phyloP scores from a whole-genome alignment of 306 rosid genomes.

The Ochetophila trinervis region DNA sequence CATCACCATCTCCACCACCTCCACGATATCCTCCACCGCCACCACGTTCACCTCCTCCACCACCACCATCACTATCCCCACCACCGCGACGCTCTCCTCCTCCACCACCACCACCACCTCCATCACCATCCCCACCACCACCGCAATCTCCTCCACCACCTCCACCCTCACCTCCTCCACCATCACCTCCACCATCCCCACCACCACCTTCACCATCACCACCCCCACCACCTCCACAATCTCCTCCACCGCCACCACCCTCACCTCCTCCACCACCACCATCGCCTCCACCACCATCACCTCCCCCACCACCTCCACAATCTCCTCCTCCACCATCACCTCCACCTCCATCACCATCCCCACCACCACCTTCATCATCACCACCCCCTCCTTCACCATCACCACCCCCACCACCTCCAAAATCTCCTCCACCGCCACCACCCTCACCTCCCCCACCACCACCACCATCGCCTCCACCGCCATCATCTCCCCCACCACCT shows the following conservation, averaged over 20 bases:
- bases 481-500: conserved; percentile 27
- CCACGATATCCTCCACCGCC: too few relatives aligned
- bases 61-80: too few relatives aligned
- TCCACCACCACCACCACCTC: conserved; percentile 14
- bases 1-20: too few relatives aligned
- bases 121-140: conserved; percentile 25
- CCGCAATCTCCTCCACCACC: conserved; percentile 14
- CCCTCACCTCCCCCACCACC: conserved; percentile 18
- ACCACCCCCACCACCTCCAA: conserved; percentile 9
- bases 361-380: conserved; percentile 20
- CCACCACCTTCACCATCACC: conserved; percentile 31
- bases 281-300: conserved; percentile 24
- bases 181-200: conserved; percentile 28
- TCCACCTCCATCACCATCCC: conserved; percentile 16
- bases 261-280: conserved; percentile 19
- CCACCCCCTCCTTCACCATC: conserved; percentile 38
- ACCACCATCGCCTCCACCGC: conserved; percentile 21
- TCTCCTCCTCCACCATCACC: conserved; percentile 7
- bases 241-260: background rate
- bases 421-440: background rate
- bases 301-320: conserved; percentile 28
- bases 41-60: too few relatives aligned
- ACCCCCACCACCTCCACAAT: conserved; percentile 1
- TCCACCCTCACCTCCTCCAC: conserved; percentile 20
- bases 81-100: too few relatives aligned